A percentile compares a stretch with the other conserved stretches of the same genome.
phyloP scores from a whole-genome alignment of 805 yeast genomes.

The Cyberlindnera petersonii region DNA sequence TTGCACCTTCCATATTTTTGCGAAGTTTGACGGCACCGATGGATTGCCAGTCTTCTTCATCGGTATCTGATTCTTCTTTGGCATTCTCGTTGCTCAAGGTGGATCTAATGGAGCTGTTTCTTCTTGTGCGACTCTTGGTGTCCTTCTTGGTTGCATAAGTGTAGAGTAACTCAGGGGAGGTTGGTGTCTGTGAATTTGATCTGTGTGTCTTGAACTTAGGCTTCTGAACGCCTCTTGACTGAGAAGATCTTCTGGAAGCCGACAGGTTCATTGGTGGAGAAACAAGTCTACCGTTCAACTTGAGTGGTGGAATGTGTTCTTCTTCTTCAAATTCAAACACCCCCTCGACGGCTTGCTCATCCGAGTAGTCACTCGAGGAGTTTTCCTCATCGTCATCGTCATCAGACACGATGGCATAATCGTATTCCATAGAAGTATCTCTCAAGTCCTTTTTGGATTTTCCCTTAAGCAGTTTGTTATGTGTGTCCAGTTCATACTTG shows the following conservation, averaged over 20 bases:
- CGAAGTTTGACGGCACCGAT: constrained; percentile 76
- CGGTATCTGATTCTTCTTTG: constrained; percentile 55
- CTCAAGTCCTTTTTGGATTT: constrained; percentile 5
- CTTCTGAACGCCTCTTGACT: constrained; percentile 24
- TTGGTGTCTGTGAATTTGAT: constrained; percentile 35
- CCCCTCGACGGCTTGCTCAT: constrained; percentile 30
- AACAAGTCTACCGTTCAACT: constrained; percentile 23
- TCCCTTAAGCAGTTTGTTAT: constrained; percentile 21
- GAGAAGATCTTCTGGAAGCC: constrained; percentile 14
- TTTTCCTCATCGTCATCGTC: constrained; percentile 33
- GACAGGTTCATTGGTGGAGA: constrained; percentile 20
- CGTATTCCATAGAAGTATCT: constrained; percentile 27
- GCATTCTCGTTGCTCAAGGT: constrained; percentile 34
- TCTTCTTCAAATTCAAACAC: constrained; percentile 37
- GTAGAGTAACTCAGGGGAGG: constrained; percentile 30
- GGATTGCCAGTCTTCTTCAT: constrained; percentile 95
- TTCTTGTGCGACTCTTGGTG: constrained; percentile 18
- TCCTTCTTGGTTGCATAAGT: constrained; percentile 14
- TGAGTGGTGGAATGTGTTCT: constrained; percentile 28
- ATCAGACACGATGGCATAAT: constrained; percentile 27
- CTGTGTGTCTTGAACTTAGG: constrained; percentile 27
- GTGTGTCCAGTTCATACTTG: constrained; percentile 26
- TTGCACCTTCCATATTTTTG: constrained; percentile 18
- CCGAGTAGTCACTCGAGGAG: constrained; percentile 26
- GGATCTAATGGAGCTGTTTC: constrained; percentile 37